phyloP scores from a whole-genome alignment of 768 basidiomycete genomes.

The Hirschioporus abietinus region DNA sequence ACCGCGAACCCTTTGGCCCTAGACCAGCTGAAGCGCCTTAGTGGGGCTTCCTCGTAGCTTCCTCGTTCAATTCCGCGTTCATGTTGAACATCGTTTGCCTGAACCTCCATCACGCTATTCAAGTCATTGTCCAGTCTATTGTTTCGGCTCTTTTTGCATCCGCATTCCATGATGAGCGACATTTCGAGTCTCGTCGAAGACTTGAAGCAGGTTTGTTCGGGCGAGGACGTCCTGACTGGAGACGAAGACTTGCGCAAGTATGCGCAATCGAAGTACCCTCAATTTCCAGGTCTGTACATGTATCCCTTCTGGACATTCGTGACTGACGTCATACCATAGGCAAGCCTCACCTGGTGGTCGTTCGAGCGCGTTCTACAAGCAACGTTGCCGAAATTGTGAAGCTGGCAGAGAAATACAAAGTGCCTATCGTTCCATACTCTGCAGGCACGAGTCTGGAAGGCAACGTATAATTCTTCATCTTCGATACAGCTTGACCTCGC shows the following conservation, averaged over 20 bases:
- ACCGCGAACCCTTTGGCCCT: too few relatives aligned
- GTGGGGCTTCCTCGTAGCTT: too few relatives aligned
- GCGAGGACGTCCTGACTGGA: neutral
- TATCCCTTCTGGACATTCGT: neutral
- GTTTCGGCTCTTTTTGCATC: neutral
- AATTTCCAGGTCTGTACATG: neutral
- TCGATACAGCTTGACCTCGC: neutral
- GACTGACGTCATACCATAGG: slow-evolving; percentile 4
- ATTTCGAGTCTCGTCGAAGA: neutral
- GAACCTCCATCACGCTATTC: too few relatives aligned
- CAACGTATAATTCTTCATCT: slow-evolving; percentile 24
- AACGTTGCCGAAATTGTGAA: slow-evolving; percentile 79
- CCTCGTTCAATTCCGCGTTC: too few relatives aligned
- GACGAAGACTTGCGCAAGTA: neutral
- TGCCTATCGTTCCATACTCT: slow-evolving; percentile 78
- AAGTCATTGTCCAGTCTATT: neutral
- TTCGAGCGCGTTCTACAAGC: slow-evolving; percentile 64
- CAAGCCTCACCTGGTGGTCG: slow-evolving; percentile 53
- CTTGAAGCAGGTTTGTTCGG: neutral
- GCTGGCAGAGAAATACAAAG: slow-evolving; percentile 61
- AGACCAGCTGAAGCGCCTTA: too few relatives aligned
- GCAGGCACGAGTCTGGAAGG: slow-evolving; percentile 88
- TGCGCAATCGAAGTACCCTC: neutral
- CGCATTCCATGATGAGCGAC: neutral
- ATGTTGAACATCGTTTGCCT: too few relatives aligned